Evolutionary conservation across 208 protist genomes (phyloP).

Genomic region (Acanthamoeba royreba): DNA sequence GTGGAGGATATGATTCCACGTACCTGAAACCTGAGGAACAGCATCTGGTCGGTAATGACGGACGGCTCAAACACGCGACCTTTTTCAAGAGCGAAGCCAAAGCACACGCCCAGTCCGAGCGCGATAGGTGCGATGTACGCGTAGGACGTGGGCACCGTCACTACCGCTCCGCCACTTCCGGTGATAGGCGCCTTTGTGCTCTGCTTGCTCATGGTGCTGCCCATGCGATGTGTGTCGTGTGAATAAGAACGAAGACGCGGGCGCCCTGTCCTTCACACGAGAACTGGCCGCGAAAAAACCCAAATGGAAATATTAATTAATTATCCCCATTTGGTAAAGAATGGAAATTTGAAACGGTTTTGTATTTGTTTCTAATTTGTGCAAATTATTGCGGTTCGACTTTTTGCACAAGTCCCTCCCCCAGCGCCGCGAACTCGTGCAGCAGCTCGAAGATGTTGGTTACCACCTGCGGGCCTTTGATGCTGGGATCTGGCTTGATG

Average conservation of each 20-base stretch:
- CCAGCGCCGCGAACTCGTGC: not conserved
- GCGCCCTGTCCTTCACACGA: too few relatives aligned
- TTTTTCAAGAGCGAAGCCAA: slow-evolving; percentile 2
- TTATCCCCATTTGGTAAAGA: too few relatives aligned
- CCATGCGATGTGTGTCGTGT: too few relatives aligned
- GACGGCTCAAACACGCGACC: not conserved
- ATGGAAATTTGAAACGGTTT: too few relatives aligned
- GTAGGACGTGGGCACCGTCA: not conserved
- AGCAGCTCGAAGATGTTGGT: slow-evolving; percentile 4
- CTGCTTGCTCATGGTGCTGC: too few relatives aligned
- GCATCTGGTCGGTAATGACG: slow-evolving; percentile 16
- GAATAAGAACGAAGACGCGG: too few relatives aligned
- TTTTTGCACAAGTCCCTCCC: not conserved
- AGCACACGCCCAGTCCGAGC: not conserved
- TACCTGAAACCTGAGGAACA: not conserved
- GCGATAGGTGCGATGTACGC: not conserved
- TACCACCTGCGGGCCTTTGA: not conserved
- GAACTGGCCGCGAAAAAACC: too few relatives aligned
- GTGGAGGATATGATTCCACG: not conserved
- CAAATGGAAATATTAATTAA: too few relatives aligned
- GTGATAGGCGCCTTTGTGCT: too few relatives aligned
- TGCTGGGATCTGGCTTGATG: not conserved
- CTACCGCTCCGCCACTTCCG: too few relatives aligned
- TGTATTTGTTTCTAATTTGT: too few relatives aligned
- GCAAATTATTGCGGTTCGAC: too few relatives aligned